Percentiles rank a stretch among this genome's conserved stretches.
These are phyloP conservation scores for Fagus sylvatica DNA, from an alignment of 306 rosid genomes.

Conservation along the genomic window DNA sequence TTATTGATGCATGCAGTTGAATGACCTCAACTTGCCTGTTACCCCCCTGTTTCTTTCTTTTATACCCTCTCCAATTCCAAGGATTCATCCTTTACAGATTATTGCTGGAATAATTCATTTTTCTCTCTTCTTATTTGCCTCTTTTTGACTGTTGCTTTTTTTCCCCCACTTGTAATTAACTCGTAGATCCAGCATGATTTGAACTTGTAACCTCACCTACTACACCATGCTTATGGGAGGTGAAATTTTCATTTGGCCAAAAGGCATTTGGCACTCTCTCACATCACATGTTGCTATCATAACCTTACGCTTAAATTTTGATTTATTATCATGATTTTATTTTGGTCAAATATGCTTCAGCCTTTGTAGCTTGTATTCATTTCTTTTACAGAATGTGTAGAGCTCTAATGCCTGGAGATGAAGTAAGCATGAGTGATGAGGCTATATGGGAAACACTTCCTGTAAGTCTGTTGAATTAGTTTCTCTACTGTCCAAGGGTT, in stretches of 20 bases:
- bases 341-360: slow-evolving; percentile 11
- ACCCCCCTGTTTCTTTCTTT: no score
- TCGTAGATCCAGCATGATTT: neutral
- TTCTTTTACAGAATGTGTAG: slow-evolving; percentile 79
- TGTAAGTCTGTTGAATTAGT: slow-evolving; percentile 47
- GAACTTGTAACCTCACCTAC: neutral
- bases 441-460: slow-evolving; percentile 98
- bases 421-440: slow-evolving; percentile 84
- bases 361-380: slow-evolving; percentile 17
- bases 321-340: slow-evolving; percentile 8
- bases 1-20: neutral
- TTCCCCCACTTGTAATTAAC: neutral
- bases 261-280: neutral
- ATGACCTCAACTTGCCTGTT: neutral
- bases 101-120: neutral
- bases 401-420: slow-evolving; percentile 97
- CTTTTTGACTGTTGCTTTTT: neutral
- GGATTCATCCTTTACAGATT: neutral
- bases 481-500: slow-evolving; percentile 15
- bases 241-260: neutral
- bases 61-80: no score
- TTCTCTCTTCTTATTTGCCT: neutral
- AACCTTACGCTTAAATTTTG: neutral
- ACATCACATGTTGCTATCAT: neutral
- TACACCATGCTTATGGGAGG: neutral